Percentiles rank a stretch among this genome's conserved stretches.
phyloP scores from a whole-genome alignment of 257 asterid genomes.

The Nicotiana obtusifolia region DNA sequence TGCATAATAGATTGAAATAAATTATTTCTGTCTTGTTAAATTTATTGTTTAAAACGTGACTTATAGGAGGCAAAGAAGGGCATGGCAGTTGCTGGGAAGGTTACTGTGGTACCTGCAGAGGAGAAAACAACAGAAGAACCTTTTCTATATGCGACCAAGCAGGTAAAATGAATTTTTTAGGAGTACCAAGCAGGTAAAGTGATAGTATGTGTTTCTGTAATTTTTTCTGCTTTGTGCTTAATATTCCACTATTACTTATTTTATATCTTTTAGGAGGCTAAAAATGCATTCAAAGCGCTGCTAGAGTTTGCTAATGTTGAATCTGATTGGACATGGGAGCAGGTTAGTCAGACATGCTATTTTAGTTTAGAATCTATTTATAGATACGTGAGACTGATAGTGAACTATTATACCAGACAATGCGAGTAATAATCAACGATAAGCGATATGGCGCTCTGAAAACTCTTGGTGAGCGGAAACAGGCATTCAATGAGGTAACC shows the following conservation, averaged over 20 bases:
- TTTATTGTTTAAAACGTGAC: not conserved
- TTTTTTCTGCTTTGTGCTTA: slow-evolving; percentile 9
- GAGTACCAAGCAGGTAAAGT: slow-evolving; percentile 63
- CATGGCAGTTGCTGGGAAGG: slow-evolving; percentile 44
- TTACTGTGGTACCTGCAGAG: slow-evolving; percentile 41
- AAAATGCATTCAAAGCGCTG: slow-evolving; percentile 81
- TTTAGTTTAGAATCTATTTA: not conserved
- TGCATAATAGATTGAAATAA: not conserved
- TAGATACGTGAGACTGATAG: not conserved
- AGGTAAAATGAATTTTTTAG: slow-evolving; percentile 33
- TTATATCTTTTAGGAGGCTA: slow-evolving; percentile 66
- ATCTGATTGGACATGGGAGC: slow-evolving; percentile 98
- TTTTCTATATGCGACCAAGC: slow-evolving; percentile 68
- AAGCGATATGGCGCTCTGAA: slow-evolving; percentile 88
- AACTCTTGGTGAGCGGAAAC: slow-evolving; percentile 97
- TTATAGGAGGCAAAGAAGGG: slow-evolving; percentile 62
- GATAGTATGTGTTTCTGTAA: slow-evolving; percentile 17
- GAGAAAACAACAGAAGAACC: slow-evolving; percentile 71
- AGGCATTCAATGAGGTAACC: slow-evolving; percentile 93
- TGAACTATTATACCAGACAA: slow-evolving; percentile 52
- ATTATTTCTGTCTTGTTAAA: not conserved
- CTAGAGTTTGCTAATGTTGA: slow-evolving; percentile 83
- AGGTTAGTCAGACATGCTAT: slow-evolving; percentile 42
- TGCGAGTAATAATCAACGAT: slow-evolving; percentile 89
- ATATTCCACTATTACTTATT: not conserved